phyloP scores from a whole-genome alignment of 2,329 filamentous ascomycete species.

The Phyllosticta citriasiana region DNA sequence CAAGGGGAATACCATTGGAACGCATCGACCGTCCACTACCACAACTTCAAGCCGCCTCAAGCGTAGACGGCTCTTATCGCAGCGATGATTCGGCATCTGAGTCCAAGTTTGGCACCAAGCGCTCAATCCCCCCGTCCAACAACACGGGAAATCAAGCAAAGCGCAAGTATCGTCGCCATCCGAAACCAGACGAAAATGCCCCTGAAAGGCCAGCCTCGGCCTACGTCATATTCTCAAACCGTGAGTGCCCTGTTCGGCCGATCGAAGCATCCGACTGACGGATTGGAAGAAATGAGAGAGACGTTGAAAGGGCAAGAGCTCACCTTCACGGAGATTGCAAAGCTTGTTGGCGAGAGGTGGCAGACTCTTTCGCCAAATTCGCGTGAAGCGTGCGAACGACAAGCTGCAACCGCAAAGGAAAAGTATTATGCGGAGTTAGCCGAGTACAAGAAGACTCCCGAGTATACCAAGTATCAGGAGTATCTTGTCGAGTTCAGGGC shows the following conservation, averaged over 20 bases:
- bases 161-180: slow-evolving; percentile 67
- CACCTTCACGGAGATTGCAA: slow-evolving; percentile 75
- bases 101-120: slow-evolving; percentile 34
- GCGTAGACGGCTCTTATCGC: slow-evolving; percentile 44
- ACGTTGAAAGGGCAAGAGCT: slow-evolving; percentile 65
- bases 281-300: slow-evolving; percentile 57
- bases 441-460: slow-evolving; percentile 67
- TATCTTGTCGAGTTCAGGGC: slow-evolving; percentile 72
- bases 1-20: slow-evolving; percentile 42
- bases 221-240: slow-evolving; percentile 79
- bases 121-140: slow-evolving; percentile 29
- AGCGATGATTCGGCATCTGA: slow-evolving; percentile 46
- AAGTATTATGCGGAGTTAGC: slow-evolving; percentile 62
- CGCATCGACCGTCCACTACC: slow-evolving; percentile 1
- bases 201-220: slow-evolving; percentile 72
- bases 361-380: slow-evolving; percentile 57
- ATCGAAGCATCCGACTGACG: not conserved
- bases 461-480: slow-evolving; percentile 57
- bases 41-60: slow-evolving; percentile 16
- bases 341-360: slow-evolving; percentile 74
- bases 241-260: slow-evolving; percentile 38
- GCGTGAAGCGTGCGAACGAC: slow-evolving; percentile 62
- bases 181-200: slow-evolving; percentile 71
- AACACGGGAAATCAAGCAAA: slow-evolving; percentile 37
- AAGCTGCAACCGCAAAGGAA: slow-evolving; percentile 65